Percentiles rank a stretch among this genome's conserved stretches.
Conservation (phyloP, 2,329 filamentous ascomycete species). For the Cephalotrichum gorgonifer region DNA sequence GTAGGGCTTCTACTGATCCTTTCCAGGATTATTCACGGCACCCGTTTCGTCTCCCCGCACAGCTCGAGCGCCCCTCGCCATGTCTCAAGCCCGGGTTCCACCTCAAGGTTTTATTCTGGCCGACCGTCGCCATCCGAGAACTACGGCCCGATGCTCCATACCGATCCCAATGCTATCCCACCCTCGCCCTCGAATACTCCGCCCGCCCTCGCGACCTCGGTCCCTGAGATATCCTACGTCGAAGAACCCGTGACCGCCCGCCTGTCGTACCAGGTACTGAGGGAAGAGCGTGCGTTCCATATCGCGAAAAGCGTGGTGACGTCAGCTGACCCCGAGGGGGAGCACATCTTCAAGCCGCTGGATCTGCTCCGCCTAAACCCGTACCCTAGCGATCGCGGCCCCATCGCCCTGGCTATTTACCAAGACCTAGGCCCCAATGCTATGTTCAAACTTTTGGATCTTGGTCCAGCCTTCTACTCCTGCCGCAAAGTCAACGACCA, state of each 20-base stretch:
- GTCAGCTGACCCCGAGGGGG: slow-evolving; percentile 60
- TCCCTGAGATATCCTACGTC: slow-evolving; percentile 40
- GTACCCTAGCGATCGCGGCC: slow-evolving; percentile 55
- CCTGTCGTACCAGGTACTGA: slow-evolving; percentile 69
- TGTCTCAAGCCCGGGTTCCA: slow-evolving; percentile 31
- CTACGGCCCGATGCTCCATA: slow-evolving; percentile 19
- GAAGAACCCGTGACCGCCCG: slow-evolving; percentile 67
- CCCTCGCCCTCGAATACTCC: slow-evolving; percentile 22
- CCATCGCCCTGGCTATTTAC: slow-evolving; percentile 73
- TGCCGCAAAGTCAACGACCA: slow-evolving; percentile 40
- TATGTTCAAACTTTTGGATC: slow-evolving; percentile 58
- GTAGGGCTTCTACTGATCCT: neutral
- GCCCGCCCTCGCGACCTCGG: slow-evolving; percentile 18
- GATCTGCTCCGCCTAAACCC: slow-evolving; percentile 65
- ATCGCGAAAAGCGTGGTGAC: slow-evolving; percentile 64
- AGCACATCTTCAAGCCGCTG: slow-evolving; percentile 71
- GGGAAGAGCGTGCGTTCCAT: slow-evolving; percentile 81
- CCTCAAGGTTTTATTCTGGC: slow-evolving; percentile 29
- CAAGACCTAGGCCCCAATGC: slow-evolving; percentile 68
- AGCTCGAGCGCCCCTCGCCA: slow-evolving; percentile 34
- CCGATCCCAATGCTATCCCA: slow-evolving; percentile 28
- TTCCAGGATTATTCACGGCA: slow-evolving; percentile 55
- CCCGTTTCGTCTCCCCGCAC: slow-evolving; percentile 41
- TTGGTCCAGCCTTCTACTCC: slow-evolving; percentile 66
- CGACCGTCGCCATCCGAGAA: slow-evolving; percentile 33